Percentiles rank a stretch among this genome's conserved stretches.
phyloP scores from a whole-genome alignment of 2,329 filamentous ascomycete genomes.

The Ophiocordyceps camponoti-rufipedis region DNA sequence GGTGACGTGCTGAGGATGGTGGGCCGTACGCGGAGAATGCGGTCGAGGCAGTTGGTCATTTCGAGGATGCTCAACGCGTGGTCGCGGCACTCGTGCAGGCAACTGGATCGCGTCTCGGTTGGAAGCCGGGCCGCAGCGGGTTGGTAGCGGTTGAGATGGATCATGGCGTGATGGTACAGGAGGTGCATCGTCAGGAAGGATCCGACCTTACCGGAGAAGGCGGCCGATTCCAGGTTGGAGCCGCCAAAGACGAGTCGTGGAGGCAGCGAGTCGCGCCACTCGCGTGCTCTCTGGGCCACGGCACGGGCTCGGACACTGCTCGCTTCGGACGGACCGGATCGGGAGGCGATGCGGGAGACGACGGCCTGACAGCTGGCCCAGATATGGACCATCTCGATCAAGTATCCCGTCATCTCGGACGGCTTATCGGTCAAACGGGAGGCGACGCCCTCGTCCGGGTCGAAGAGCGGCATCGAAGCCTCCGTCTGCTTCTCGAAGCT shows the following conservation, averaged over 20 bases:
- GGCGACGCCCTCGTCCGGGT: constrained; percentile 20
- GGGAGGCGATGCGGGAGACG: constrained; percentile 24
- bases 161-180: constrained; percentile 43
- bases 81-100: constrained; percentile 28
- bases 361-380: constrained; percentile 47
- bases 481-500: constrained; percentile 43
- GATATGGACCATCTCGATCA: constrained; percentile 43
- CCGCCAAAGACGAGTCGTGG: constrained; percentile 31
- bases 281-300: constrained; percentile 30
- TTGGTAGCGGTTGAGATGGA: constrained; percentile 47
- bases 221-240: constrained; percentile 37
- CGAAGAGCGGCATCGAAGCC: constrained; percentile 40
- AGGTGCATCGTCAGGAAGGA: constrained; percentile 47
- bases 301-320: constrained; percentile 21
- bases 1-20: constrained; percentile 24
- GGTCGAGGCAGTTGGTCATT: constrained; percentile 22
- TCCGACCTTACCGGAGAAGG: constrained; percentile 32
- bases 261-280: constrained; percentile 42
- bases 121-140: constrained; percentile 20
- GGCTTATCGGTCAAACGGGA: constrained; percentile 8
- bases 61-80: constrained; percentile 34
- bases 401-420: constrained; percentile 36
- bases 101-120: constrained; percentile 20
- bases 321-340: constrained; percentile 8
- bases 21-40: constrained; percentile 14